A percentile compares a stretch with the other conserved stretches of the same genome.
phyloP scores from a whole-genome alignment of 2,329 filamentous ascomycete genomes.

The Diaporthe capsici region DNA sequence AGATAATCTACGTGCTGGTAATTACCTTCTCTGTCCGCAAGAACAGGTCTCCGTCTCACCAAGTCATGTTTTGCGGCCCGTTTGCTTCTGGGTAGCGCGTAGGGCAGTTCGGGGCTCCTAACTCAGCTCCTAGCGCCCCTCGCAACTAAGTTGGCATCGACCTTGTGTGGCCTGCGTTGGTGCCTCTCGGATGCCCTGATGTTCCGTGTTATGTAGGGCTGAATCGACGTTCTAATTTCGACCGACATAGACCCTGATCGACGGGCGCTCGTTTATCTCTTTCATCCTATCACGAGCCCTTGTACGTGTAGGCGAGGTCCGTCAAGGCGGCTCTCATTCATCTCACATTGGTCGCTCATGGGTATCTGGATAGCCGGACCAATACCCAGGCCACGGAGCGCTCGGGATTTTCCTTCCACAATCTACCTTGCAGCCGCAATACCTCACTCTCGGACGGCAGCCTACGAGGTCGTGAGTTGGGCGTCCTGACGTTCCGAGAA shows the following conservation, averaged over 20 bases:
- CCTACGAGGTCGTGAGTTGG: not conserved
- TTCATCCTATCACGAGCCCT: conserved; percentile 23
- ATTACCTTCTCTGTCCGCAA: not conserved
- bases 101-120: not conserved
- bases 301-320: conserved; percentile 39
- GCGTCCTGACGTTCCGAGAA: not conserved
- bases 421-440: conserved; percentile 11
- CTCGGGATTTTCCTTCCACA: not conserved
- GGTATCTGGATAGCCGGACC: conserved; percentile 15
- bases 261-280: conserved; percentile 30
- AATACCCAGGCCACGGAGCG: not conserved
- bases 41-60: not conserved
- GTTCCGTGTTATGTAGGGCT: conserved; percentile 25
- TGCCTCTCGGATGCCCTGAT: conserved; percentile 11
- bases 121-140: not conserved
- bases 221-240: conserved; percentile 10
- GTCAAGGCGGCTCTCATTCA: conserved; percentile 15
- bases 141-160: not conserved
- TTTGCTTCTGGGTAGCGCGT: not conserved
- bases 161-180: not conserved
- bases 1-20: conserved; percentile 5
- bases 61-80: not conserved
- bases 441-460: conserved; percentile 9
- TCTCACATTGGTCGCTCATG: not conserved
- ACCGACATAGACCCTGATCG: conserved; percentile 17